These are phyloP conservation scores for Apiotrichum domesticum DNA, from an alignment of 1,284 basidiomycete genomes.

Conservation along the genomic window DNA sequence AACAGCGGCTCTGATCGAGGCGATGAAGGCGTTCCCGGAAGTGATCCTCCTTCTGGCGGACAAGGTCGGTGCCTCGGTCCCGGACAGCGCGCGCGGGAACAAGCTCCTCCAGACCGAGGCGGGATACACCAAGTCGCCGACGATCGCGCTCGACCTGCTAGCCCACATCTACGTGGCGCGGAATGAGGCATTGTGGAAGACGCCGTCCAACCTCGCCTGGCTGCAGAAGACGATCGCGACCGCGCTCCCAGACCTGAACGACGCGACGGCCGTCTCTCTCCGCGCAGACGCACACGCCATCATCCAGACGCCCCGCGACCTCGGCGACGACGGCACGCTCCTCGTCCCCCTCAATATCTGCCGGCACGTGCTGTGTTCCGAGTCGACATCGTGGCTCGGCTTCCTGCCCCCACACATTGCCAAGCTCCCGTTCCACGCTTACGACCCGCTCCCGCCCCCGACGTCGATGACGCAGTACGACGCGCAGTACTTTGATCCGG, in stretches of 20 bases:
- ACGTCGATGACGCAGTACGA: conserved; percentile 58
- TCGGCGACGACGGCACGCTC: conserved; percentile 15
- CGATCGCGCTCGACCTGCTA: conserved; percentile 54
- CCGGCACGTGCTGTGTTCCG: conserved; percentile 64
- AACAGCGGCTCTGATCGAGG: conserved; percentile 62
- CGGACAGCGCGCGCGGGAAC: conserved; percentile 56
- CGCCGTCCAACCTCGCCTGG: conserved; percentile 60
- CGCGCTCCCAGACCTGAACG: conserved; percentile 25
- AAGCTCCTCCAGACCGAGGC: conserved; percentile 63
- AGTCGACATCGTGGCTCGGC: conserved; percentile 58
- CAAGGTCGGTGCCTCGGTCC: conserved; percentile 66
- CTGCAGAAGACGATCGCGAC: conserved; percentile 52
- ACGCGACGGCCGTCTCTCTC: conserved; percentile 17
- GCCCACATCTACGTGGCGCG: conserved; percentile 79
- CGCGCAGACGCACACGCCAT: conserved; percentile 40
- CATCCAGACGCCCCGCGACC: conserved; percentile 44
- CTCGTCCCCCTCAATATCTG: conserved; percentile 52
- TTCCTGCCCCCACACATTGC: conserved; percentile 61
- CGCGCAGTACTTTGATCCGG: conserved; percentile 57
- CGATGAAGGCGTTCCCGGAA: conserved; percentile 69
- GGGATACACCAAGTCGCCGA: conserved; percentile 55
- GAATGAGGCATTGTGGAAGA: conserved; percentile 73
- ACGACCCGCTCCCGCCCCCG: conserved; percentile 73
- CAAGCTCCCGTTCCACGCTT: conserved; percentile 54
- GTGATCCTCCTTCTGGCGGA: conserved; percentile 73